phyloP scores from a whole-genome alignment of 164 flowering plant genomes.

The Liriodendron chinense region DNA sequence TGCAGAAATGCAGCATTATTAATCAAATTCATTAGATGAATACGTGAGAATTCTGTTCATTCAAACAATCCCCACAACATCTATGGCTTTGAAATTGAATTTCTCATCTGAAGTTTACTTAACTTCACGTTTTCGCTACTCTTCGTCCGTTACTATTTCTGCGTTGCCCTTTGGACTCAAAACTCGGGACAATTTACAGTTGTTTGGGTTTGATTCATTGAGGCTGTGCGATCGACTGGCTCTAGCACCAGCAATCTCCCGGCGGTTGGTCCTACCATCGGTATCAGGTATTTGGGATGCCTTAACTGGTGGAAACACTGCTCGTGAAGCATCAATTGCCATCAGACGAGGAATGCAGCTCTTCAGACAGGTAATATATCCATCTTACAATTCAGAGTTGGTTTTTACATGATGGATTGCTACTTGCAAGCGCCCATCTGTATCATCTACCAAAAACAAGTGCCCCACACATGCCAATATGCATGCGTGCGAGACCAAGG shows the following conservation, averaged over 20 bases:
- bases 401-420: too few species aligned
- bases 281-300: constrained; percentile 85
- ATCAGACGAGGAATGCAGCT: constrained; percentile 79
- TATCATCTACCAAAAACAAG: not conserved
- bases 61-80: not conserved
- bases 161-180: constrained; percentile 17
- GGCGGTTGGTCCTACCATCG: constrained; percentile 57
- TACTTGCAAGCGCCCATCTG: not conserved
- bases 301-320: constrained; percentile 54
- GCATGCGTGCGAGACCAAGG: too few species aligned
- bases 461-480: too few species aligned
- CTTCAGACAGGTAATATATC: constrained; percentile 61
- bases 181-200: constrained; percentile 13
- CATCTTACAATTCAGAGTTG: not conserved
- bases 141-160: constrained; percentile 9
- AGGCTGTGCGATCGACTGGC: constrained; percentile 18
- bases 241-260: constrained; percentile 26
- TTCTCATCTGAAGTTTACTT: constrained; percentile 11
- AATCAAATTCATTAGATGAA: too few species aligned
- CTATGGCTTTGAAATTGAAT: constrained; percentile 13
- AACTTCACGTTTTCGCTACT: constrained; percentile 8
- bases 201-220: constrained; percentile 15
- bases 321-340: constrained; percentile 59
- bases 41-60: too few species aligned
- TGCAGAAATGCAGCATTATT: not conserved